A percentile compares a stretch with the other conserved stretches of the same genome.
phyloP scores from a whole-genome alignment of 768 basidiomycete genomes.

The Lactifluus pinguis region DNA sequence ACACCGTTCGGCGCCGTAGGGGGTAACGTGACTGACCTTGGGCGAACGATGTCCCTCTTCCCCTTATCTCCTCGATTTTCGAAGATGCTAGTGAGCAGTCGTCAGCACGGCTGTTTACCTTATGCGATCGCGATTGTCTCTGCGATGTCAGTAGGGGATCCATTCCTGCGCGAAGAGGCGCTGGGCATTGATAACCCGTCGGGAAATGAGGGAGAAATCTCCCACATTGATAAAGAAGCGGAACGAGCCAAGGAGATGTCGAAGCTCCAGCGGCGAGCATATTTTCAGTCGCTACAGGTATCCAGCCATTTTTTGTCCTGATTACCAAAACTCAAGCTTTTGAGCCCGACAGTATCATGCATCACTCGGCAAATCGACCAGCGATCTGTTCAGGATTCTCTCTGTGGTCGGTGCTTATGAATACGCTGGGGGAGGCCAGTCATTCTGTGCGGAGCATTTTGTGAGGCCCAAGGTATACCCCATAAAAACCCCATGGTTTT shows the following conservation, averaged over 20 bases:
- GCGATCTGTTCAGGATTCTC: conserved; percentile 80
- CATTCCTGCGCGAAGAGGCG: conserved; percentile 80
- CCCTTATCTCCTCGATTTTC: conserved; percentile 91
- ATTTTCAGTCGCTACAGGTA: conserved; percentile 77
- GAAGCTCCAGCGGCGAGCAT: conserved; percentile 59
- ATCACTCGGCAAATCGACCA: conserved; percentile 67
- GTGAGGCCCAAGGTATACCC: conserved; percentile 71
- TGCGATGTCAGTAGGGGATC: conserved; percentile 88
- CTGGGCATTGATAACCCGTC: conserved; percentile 38
- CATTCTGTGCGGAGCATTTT: conserved; percentile 86
- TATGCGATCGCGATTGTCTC: conserved; percentile 90
- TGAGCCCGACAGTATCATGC: conserved; percentile 52
- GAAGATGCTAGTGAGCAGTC: conserved; percentile 84
- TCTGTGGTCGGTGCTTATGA: conserved; percentile 98
- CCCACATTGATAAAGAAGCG: conserved; percentile 39
- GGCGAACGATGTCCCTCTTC: conserved; percentile 88
- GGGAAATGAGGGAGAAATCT: conserved; percentile 32
- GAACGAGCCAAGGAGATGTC: conserved; percentile 47
- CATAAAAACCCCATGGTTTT: neutral
- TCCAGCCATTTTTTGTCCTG: neutral
- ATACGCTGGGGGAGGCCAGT: conserved; percentile 69
- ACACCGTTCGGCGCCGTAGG: conserved; percentile 26
- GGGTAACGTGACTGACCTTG: conserved; percentile 77
- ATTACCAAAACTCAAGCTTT: neutral
- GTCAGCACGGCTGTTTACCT: conserved; percentile 84